These are phyloP conservation scores for Petasospora rhodanensis DNA, from an alignment of 1,139 yeast species.

Conservation along the genomic window DNA sequence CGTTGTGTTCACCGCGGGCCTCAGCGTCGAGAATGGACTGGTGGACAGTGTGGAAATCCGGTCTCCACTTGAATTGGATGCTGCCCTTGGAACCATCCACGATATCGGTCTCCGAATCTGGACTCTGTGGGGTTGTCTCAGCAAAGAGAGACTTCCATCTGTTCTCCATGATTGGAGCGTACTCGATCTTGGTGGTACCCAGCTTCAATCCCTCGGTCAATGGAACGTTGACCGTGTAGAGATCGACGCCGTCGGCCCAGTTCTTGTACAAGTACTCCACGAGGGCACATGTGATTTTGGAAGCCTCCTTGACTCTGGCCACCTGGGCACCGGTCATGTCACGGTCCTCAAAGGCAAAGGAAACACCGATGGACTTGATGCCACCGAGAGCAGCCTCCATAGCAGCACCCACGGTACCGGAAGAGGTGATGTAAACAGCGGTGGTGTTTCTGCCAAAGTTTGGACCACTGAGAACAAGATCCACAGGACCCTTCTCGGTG, in stretches of 20 bases:
- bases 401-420: conserved; percentile 98
- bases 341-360: conserved; percentile 65
- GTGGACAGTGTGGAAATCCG: conserved; percentile 71
- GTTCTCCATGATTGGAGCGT: conserved; percentile 76
- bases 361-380: conserved; percentile 69
- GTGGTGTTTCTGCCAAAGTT: conserved; percentile 92
- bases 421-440: conserved; percentile 82
- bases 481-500: conserved; percentile 55
- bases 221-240: conserved; percentile 85
- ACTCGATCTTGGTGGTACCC: conserved; percentile 54
- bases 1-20: conserved; percentile 38
- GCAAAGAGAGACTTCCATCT: conserved; percentile 68
- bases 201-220: conserved; percentile 46
- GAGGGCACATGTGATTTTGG: conserved; percentile 60
- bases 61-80: conserved; percentile 70
- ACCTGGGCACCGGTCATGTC: conserved; percentile 42
- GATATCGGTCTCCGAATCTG: conserved; percentile 35
- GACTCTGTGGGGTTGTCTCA: conserved; percentile 21
- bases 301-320: conserved; percentile 55
- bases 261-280: conserved; percentile 52
- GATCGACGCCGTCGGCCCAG: conserved; percentile 58
- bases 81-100: conserved; percentile 39
- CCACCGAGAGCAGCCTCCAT: conserved; percentile 90
- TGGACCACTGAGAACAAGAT: conserved; percentile 89
- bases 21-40: conserved; percentile 50